These are phyloP conservation scores for Allium fistulosum DNA, from an alignment of 106 monocot genomes.

Conservation along the genomic window DNA sequence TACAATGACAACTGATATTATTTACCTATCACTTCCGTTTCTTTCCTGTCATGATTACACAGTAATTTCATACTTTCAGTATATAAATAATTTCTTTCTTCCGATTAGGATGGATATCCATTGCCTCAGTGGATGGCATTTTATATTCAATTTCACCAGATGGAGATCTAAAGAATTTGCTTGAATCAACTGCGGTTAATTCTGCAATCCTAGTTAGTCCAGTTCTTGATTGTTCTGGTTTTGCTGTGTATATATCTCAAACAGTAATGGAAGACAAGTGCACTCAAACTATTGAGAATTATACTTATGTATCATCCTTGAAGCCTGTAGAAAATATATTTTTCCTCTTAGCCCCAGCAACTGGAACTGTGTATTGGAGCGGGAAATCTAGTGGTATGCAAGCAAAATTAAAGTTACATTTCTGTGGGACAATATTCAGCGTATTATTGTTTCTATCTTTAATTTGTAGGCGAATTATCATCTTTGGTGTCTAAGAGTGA, in stretches of 20 bases:
- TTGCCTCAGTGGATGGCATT: constrained; percentile 86
- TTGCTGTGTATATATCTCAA: constrained; percentile 57
- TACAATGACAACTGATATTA: not conserved
- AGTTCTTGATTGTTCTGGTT: constrained; percentile 79
- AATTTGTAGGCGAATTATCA: constrained; percentile 43
- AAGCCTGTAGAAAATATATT: constrained; percentile 36
- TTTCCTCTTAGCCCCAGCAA: constrained; percentile 63
- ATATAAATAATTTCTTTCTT: too few species aligned
- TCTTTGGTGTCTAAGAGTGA: constrained; percentile 45
- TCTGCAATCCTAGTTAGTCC: constrained; percentile 66
- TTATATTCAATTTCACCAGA: constrained; percentile 78
- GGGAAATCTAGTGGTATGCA: constrained; percentile 46
- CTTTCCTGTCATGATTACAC: not conserved
- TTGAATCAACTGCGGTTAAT: constrained; percentile 40
- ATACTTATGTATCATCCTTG: constrained; percentile 65
- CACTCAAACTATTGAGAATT: constrained; percentile 24
- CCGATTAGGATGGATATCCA: constrained; percentile 67
- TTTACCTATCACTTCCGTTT: not conserved
- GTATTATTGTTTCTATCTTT: not conserved
- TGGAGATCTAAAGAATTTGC: constrained; percentile 55
- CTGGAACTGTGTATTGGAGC: constrained; percentile 76
- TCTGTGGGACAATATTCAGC: not conserved
- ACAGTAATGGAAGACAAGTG: constrained; percentile 49
- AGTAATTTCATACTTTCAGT: too few species aligned
- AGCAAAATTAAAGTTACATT: not conserved